Evolutionary conservation across 2,329 filamentous ascomycete species (phyloP), one percentile per base, ranked within the genome.

Genomic region (Amylocarpus encephaloides): DNA sequence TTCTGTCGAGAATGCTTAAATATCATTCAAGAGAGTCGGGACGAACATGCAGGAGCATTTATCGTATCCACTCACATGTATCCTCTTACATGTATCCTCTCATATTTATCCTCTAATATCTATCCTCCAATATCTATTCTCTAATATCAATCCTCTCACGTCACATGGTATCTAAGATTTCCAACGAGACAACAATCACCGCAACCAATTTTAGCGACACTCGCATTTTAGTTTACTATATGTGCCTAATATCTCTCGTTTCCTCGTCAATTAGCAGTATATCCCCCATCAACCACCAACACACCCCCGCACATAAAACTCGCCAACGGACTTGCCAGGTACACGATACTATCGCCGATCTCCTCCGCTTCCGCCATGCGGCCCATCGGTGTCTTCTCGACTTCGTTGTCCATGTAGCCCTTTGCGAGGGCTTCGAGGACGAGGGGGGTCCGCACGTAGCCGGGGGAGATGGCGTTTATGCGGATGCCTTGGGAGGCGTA

Each of bases 401-500:
- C 65, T 45, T 75, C 72, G 1, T 49, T 56, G 32, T 59, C 62
- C 52, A 73, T 64, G 38, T 60, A 58, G 12, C 63, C 65, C 3
- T 57, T 40, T 39, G 62, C 62, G 48, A 61, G 62, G 22, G 50
- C 49, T 9, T 52, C 29, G 53, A 59, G 61, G 0, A 70, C 51
- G 3, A 75, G 55, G 1, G 73, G 70, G 2, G 72, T 76, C 40
- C 65, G 61, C 32, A 75, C 67, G 54, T 73, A 76, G 47, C 73
- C 76, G 0, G 78, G 79, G 49, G 79, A 80, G n/a, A 82, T 73
- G 2, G 77, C 77, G 58, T 83, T 83, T 62, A 83, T 76, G 43
- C 78, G 73, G 50, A 82, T 79, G 3, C 71, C 72, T 43, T 69
- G 59, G 3, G 68, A 59, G 1, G 73, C 74, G 64, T 81, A 82